Conservation (phyloP, 148 eudicot genomes). For the Rhododendron williamsianum region DNA sequence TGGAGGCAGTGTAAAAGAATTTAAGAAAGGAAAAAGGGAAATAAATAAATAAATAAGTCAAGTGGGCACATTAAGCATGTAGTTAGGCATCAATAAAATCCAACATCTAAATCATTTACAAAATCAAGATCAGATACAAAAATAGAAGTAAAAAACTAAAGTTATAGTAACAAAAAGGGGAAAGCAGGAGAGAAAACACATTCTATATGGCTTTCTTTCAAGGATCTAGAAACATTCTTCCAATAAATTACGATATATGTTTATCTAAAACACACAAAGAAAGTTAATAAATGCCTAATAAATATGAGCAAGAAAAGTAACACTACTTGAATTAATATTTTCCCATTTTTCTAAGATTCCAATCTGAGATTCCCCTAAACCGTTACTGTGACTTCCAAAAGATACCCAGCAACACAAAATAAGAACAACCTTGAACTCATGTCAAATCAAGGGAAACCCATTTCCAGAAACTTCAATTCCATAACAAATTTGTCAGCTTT, state of each 20-base stretch:
- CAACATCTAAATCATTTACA: not conserved
- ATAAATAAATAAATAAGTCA: not conserved
- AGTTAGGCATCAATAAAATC: not conserved
- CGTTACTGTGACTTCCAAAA: not conserved
- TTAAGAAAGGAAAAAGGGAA: not conserved
- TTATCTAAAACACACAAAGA: not conserved
- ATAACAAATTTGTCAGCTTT: not conserved
- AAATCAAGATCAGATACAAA: not conserved
- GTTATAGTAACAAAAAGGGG: not conserved
- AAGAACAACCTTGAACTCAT: not conserved
- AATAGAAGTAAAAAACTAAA: not conserved
- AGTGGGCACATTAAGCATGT: not conserved
- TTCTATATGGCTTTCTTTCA: not conserved
- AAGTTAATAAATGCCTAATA: not conserved
- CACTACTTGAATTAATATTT: not conserved
- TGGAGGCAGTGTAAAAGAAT: not conserved
- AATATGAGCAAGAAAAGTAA: not conserved
- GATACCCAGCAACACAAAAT: not conserved
- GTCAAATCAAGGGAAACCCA: not conserved
- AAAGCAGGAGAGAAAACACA: not conserved
- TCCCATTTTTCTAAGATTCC: not conserved
- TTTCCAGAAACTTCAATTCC: not conserved
- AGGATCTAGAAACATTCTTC: conserved; percentile 3
- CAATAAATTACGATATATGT: not conserved
- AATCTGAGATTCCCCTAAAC: not conserved